Evolutionary conservation across 2,329 filamentous ascomycete genomes (phyloP).

Genomic region (Clonostachys byssicola): DNA sequence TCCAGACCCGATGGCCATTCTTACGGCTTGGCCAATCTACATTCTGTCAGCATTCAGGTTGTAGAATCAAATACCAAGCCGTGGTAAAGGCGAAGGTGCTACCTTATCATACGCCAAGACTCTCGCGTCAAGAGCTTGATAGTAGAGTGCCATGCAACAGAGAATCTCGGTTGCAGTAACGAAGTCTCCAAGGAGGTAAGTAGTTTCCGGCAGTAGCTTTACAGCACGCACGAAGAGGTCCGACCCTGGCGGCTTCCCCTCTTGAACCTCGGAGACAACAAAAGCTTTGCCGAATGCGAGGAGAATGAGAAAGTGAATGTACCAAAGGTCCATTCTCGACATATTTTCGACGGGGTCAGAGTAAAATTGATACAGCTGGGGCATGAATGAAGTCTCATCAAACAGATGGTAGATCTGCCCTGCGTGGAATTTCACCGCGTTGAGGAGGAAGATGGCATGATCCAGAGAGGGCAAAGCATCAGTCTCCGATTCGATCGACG

Average conservation of each 20-base stretch:
- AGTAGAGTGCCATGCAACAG: too few species aligned
- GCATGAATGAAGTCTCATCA: constrained; percentile 46
- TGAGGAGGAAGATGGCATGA: constrained; percentile 47
- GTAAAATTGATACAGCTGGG: constrained; percentile 19
- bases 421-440: constrained; percentile 52
- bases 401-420: constrained; percentile 49
- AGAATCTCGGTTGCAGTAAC: too few species aligned
- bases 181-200: too few species aligned
- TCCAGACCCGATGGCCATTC: too few species aligned
- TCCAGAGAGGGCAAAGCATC: constrained; percentile 40
- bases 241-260: not conserved
- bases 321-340: not conserved
- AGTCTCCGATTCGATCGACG: not conserved
- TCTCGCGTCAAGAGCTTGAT: too few species aligned
- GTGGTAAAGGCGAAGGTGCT: too few species aligned
- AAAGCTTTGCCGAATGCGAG: constrained; percentile 1
- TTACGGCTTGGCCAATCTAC: too few species aligned
- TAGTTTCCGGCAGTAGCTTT: not conserved
- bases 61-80: too few species aligned
- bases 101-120: too few species aligned
- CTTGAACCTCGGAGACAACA: not conserved
- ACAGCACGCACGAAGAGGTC: not conserved
- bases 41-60: too few species aligned
- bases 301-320: not conserved
- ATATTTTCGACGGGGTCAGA: not conserved